Conservation (phyloP, 495 filamentous ascomycete species). For the Schizothecium vesticola region DNA sequence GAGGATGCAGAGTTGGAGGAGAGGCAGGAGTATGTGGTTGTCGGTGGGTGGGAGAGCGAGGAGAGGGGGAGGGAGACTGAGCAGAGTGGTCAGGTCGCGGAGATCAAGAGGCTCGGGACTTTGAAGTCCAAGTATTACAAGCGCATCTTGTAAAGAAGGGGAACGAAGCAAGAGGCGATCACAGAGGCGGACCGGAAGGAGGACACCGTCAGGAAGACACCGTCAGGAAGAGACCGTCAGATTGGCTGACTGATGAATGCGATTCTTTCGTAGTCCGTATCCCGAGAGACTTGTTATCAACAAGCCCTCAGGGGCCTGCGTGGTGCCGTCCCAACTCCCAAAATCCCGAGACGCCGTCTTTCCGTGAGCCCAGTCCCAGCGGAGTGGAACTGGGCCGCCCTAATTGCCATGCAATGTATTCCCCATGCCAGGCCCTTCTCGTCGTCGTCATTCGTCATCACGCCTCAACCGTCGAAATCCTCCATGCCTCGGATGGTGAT, state of each 20-base stretch:
- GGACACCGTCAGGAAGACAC: background rate
- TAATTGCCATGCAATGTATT: slow-evolving; percentile 9
- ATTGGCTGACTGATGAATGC: slow-evolving; percentile 22
- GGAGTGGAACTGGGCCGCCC: slow-evolving; percentile 4
- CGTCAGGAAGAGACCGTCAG: background rate
- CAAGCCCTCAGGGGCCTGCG: slow-evolving; percentile 9
- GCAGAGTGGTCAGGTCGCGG: slow-evolving; percentile 32
- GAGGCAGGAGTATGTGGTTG: slow-evolving; percentile 51
- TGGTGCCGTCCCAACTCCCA: slow-evolving; percentile 3
- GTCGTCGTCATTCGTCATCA: slow-evolving; percentile 1
- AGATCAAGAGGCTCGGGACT: slow-evolving; percentile 18
- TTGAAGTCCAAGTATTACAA: slow-evolving; percentile 44
- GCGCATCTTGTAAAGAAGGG: slow-evolving; percentile 22
- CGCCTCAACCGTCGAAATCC: slow-evolving; percentile 3
- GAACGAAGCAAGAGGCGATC: background rate
- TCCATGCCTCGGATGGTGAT: background rate
- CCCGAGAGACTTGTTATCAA: slow-evolving; percentile 9
- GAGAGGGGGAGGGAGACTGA: slow-evolving; percentile 43
- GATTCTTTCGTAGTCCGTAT: slow-evolving; percentile 14
- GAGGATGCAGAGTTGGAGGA: slow-evolving; percentile 39
- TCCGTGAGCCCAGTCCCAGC: slow-evolving; percentile 3
- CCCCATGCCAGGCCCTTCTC: slow-evolving; percentile 1
- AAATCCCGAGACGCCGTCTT: slow-evolving; percentile 13
- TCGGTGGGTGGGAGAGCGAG: slow-evolving; percentile 46
- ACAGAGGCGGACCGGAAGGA: background rate